phyloP scores from a whole-genome alignment of 441 rosid species.

The Metrosideros polymorpha region DNA sequence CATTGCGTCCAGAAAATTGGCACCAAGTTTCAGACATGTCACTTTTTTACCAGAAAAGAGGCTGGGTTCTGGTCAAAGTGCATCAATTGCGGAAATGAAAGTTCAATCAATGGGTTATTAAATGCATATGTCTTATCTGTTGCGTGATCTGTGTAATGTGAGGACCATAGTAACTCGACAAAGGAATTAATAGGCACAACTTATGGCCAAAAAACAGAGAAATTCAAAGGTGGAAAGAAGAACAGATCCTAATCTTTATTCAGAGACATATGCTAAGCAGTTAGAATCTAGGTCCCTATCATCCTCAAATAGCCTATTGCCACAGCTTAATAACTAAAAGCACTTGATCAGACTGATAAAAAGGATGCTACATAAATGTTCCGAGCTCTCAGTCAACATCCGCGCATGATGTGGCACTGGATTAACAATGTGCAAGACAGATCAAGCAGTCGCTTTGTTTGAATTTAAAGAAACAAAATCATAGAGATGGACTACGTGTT shows the following conservation, averaged over 20 bases:
- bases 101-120: neutral
- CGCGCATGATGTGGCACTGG: neutral
- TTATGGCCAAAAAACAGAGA: neutral
- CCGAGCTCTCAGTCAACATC: neutral
- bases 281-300: neutral
- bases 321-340: neutral
- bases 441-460: neutral
- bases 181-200: neutral
- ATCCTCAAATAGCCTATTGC: neutral
- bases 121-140: neutral
- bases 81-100: neutral
- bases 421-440: neutral
- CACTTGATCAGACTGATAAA: neutral
- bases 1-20: neutral
- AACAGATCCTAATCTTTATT: neutral
- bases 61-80: neutral
- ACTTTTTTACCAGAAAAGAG: neutral
- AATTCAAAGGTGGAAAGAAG: neutral
- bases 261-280: neutral
- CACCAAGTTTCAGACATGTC: neutral
- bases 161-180: neutral
- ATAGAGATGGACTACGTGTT: neutral
- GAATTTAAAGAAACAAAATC: neutral
- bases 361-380: neutral
- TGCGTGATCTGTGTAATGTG: neutral